Base-by-base conservation (phyloP, 768 basidiomycete species). In the Agrocybe chaxingu region DNA sequence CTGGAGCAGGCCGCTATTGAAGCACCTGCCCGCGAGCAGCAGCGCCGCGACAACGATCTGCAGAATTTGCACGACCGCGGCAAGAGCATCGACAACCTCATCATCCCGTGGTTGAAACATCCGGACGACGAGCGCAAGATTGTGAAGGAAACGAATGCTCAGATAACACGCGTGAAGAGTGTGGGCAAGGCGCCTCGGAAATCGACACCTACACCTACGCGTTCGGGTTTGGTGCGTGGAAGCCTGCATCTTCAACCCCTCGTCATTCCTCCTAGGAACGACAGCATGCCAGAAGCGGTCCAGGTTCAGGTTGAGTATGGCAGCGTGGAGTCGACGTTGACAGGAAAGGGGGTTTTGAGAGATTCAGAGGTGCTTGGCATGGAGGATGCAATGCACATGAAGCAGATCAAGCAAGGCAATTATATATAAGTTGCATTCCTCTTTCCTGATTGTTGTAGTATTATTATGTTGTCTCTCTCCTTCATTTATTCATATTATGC, bases 151-250 rank as follows among this genome's bases (percentile, higher is more conserved):
- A 37, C 31, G 18, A 40, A 29, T 37, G 43, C 10, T 34, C 47
- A 38, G 31, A 37, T 8, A 37, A 33, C 60, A 12, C 65, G 69
- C 45, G 66, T 76, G 49, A 76, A 70, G 65, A 75, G 66, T 48
- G 61, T 72, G 33, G 75, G 76, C 2, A 70, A 55, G 38, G 73
- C 63, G 38, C 71, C 72, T 2, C 63, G 62, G 47, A 64, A 63
- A 49, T 56, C 38, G 2, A 74, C 70, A 24, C 76, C 71, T 6
- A 54, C 59, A 7, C 68, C 70, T 13, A 62, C 63, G 6, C 62
- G 37, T 29, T 45, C 53, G n/a, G 52, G 52, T 8, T 54, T 56
- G 45, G 42, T 58, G n/a, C 61, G 62, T n/a, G 62, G 52, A 4
- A 70, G 71, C 54, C 52, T 70, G 47, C 64, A 70, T 50, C 63